Base-by-base conservation (phyloP, 225 moss, liverwort and hornwort species). In the Polytrichum formosum region DNA sequence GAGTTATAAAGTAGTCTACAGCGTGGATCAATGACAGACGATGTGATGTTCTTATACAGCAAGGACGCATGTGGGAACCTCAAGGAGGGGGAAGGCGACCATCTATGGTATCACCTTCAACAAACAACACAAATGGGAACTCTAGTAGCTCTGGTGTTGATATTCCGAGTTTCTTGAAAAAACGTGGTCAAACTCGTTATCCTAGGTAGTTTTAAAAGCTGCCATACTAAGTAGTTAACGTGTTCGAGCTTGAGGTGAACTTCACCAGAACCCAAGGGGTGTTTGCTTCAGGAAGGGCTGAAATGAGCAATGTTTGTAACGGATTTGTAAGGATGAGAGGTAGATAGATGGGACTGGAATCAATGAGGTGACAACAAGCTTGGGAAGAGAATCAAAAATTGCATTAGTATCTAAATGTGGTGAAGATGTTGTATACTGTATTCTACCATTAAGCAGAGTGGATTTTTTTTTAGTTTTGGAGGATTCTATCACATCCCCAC, bases 101-200 rank as follows among this genome's bases (percentile, higher is more conserved):
- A 53, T 61, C 88, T n/a, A 78, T 78, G 71, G 75, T 68, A 65
- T 77, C 84, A 70, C 85, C 83, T 17, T 72, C 80, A 74, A 77
- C 70, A 81, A 83, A 66, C 81, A 82, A 63, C 84, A 54, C 64
- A 59, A 61, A 89, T 79, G 80, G 86, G 28, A 64, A 68, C 33
- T 75, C 80, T 33, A 89, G 88, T 85, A 91, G 80, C 65, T 76
- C 81, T 73, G 88, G 80, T 33, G 76, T 95, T 35, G 90, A 91
- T 60, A 95, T 95, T 73, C 95, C 95, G 70, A 93, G 88, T 76
- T 95, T 95, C 77, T 77, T 95, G 63, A 91, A 86, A 80, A 93
- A 91, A 72, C 90, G 95, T 64, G 91, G 95, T 56, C 90, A 93
- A 56, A 68, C 90, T 73, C 95, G 95, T 56, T 91, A 92, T 78